These are phyloP conservation scores for Ricinus communis DNA, from an alignment of 345 rosid genomes.

Conservation along the genomic window DNA sequence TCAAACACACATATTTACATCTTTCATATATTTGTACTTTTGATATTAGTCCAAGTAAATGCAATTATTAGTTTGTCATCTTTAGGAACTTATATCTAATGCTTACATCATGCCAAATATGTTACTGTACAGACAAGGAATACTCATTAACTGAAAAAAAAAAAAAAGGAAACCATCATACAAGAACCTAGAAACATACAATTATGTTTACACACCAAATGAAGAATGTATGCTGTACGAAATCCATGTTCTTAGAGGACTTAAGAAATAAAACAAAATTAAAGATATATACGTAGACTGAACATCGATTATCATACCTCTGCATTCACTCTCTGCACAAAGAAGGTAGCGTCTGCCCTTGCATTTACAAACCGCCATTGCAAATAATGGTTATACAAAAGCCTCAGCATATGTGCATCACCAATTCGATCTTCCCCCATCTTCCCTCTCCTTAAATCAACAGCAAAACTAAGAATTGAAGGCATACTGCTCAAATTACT, in stretches of 20 bases:
- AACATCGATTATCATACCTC: slow-evolving; percentile 52
- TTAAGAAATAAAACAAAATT: neutral
- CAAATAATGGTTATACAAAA: slow-evolving; percentile 69
- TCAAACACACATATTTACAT: too few species aligned
- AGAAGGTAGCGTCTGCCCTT: slow-evolving; percentile 66
- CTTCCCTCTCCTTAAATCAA: slow-evolving; percentile 83
- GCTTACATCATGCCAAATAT: too few species aligned
- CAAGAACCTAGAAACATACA: neutral
- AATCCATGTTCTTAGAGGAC: neutral
- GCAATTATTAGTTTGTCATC: too few species aligned
- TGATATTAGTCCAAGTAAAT: too few species aligned
- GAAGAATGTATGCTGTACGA: neutral
- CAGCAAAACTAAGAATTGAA: slow-evolving; percentile 84
- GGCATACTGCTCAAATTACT: slow-evolving; percentile 48
- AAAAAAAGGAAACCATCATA: neutral
- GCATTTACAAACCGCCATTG: slow-evolving; percentile 93
- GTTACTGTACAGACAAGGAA: too few species aligned
- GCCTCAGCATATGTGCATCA: slow-evolving; percentile 86
- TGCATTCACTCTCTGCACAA: slow-evolving; percentile 58
- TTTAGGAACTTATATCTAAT: too few species aligned
- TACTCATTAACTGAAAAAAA: too few species aligned
- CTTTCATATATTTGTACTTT: too few species aligned
- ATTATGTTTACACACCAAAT: neutral
- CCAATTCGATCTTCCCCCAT: slow-evolving; percentile 68
- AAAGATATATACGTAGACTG: neutral